Percentiles rank a stretch among this genome's conserved stretches.
These are phyloP conservation scores for Erysimum cheiri DNA, from an alignment of 441 rosid genomes.

Conservation along the genomic window DNA sequence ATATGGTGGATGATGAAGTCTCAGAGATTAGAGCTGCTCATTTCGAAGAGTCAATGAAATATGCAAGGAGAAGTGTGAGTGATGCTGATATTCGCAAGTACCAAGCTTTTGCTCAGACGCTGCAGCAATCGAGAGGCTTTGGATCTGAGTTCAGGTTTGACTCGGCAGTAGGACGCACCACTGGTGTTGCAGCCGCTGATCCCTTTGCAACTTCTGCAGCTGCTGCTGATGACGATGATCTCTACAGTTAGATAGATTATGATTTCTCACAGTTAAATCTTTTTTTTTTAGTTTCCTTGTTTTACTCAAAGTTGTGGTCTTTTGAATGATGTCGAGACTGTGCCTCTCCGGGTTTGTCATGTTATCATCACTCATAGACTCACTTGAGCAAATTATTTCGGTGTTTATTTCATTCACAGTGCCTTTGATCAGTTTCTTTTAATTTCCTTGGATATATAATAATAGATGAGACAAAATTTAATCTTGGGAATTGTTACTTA, in stretches of 20 bases:
- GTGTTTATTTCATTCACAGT: slow-evolving; percentile 17
- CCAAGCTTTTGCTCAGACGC: slow-evolving; percentile 50
- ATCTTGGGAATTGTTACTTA: neutral
- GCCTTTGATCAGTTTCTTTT: slow-evolving; percentile 7
- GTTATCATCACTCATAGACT: slow-evolving; percentile 6
- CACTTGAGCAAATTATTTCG: neutral
- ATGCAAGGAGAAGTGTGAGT: slow-evolving; percentile 51
- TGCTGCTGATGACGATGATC: slow-evolving; percentile 59
- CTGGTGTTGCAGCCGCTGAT: slow-evolving; percentile 48
- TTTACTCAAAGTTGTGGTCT: slow-evolving; percentile 3
- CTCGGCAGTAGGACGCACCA: slow-evolving; percentile 44
- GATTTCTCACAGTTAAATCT: neutral
- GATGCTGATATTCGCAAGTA: slow-evolving; percentile 54
- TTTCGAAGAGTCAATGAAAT: slow-evolving; percentile 56
- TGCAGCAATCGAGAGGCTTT: slow-evolving; percentile 51
- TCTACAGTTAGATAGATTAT: slow-evolving; percentile 51
- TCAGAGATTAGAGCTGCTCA: slow-evolving; percentile 50
- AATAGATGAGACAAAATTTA: neutral
- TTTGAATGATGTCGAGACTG: slow-evolving; percentile 18
- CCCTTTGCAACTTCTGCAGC: slow-evolving; percentile 53
- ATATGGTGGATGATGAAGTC: slow-evolving; percentile 43
- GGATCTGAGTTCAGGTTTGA: slow-evolving; percentile 60
- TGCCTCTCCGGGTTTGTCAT: slow-evolving; percentile 10
- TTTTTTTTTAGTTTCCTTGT: neutral
- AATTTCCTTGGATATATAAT: neutral